These are phyloP conservation scores for Tarenaya hassleriana DNA, from an alignment of 345 rosid species.

Conservation along the genomic window DNA sequence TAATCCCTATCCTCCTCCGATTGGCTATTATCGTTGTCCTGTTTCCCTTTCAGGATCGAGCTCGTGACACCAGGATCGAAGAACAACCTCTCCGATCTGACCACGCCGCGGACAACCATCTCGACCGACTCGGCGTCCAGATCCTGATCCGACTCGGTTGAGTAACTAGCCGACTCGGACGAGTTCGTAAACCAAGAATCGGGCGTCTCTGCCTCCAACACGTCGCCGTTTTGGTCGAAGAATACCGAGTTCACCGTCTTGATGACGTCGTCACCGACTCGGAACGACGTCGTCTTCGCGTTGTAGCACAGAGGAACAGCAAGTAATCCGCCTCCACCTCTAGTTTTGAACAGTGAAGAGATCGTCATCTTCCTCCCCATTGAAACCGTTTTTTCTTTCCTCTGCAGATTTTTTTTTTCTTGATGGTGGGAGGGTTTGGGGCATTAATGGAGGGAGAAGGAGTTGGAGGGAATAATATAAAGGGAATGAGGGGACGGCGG, in stretches of 20 bases:
- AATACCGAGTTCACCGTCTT: constrained; percentile 70
- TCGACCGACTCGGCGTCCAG: constrained; percentile 42
- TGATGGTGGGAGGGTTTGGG: background rate
- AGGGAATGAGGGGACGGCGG: constrained; percentile 1
- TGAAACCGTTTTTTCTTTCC: background rate
- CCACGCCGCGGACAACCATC: constrained; percentile 49
- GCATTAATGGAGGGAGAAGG: constrained; percentile 18
- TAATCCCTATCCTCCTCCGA: constrained; percentile 28
- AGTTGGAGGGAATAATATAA: constrained; percentile 33
- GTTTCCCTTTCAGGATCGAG: constrained; percentile 46
- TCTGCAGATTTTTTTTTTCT: background rate
- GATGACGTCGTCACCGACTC: constrained; percentile 49
- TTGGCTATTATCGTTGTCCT: constrained; percentile 20
- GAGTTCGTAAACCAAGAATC: constrained; percentile 34
- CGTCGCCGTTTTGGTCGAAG: constrained; percentile 30
- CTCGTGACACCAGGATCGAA: constrained; percentile 69
- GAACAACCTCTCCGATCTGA: constrained; percentile 63
- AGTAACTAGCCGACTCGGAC: constrained; percentile 31
- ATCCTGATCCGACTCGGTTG: constrained; percentile 29
- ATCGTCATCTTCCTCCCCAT: constrained; percentile 42
- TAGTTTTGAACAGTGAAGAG: constrained; percentile 41
- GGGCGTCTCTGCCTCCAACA: constrained; percentile 18
- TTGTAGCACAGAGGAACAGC: constrained; percentile 68
- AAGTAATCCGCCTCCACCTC: constrained; percentile 21
- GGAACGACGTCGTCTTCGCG: constrained; percentile 66